Percentiles rank a stretch among this genome's conserved stretches.
These are phyloP conservation scores for Dactylellina parvicollis DNA, from an alignment of 2,329 filamentous ascomycete species.

Conservation along the genomic window DNA sequence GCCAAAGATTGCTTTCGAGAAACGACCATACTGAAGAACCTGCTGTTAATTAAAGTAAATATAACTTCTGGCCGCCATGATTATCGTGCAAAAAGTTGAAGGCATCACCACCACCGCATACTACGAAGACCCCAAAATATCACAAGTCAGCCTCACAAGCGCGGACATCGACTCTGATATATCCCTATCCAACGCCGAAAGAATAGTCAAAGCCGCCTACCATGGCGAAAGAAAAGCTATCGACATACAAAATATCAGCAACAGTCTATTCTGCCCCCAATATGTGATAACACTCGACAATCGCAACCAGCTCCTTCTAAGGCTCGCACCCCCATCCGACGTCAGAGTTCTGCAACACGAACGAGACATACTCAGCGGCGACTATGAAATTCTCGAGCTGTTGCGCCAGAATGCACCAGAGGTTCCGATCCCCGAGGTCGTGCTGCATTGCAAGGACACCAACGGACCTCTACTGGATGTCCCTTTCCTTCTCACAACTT, in stretches of 20 bases:
- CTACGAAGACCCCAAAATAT: slow-evolving; percentile 24
- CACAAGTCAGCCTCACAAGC: slow-evolving; percentile 25
- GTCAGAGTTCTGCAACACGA: slow-evolving; percentile 57
- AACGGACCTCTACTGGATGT: slow-evolving; percentile 52
- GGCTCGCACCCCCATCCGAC: slow-evolving; percentile 43
- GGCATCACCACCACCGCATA: slow-evolving; percentile 28
- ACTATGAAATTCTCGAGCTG: slow-evolving; percentile 54
- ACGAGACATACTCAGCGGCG: slow-evolving; percentile 51
- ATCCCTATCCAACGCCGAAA: slow-evolving; percentile 21
- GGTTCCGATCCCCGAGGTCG: slow-evolving; percentile 51
- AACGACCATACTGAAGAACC: neutral
- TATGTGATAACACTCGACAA: slow-evolving; percentile 52
- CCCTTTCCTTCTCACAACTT: slow-evolving; percentile 56
- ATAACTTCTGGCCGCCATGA: slow-evolving; percentile 19
- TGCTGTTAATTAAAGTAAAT: neutral
- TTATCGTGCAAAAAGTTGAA: slow-evolving; percentile 30
- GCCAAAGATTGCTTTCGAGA: neutral
- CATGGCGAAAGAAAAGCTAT: slow-evolving; percentile 26
- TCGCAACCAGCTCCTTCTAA: slow-evolving; percentile 25
- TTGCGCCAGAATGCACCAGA: slow-evolving; percentile 37
- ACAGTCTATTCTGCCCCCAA: slow-evolving; percentile 29
- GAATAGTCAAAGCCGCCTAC: slow-evolving; percentile 46
- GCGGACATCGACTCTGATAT: slow-evolving; percentile 13
- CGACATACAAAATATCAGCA: slow-evolving; percentile 22
- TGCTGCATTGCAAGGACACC: slow-evolving; percentile 54